Percentiles rank a stretch among this genome's conserved stretches.
Evolutionary conservation across 2,329 filamentous ascomycete species (phyloP).

Genomic region (Cryphonectria naterciae): DNA sequence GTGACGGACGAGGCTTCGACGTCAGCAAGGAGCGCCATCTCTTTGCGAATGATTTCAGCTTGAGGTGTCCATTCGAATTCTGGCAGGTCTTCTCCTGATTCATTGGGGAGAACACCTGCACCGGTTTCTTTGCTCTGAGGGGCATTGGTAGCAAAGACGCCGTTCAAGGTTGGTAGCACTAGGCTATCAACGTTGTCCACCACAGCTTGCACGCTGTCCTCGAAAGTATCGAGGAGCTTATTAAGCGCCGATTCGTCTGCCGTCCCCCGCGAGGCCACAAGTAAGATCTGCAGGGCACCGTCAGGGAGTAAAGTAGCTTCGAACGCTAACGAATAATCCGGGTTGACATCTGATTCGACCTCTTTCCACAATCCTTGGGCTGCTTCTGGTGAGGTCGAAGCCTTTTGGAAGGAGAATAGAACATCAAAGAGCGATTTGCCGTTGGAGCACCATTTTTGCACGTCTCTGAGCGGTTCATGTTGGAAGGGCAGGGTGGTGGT

Average conservation of each 20-base stretch:
- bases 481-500: slow-evolving; percentile 71
- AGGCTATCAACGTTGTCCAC: slow-evolving; percentile 20
- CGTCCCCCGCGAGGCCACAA: slow-evolving; percentile 59
- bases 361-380: slow-evolving; percentile 55
- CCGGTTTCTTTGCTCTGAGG: background rate
- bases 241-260: slow-evolving; percentile 39
- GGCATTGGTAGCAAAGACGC: background rate
- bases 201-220: slow-evolving; percentile 37
- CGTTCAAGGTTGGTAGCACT: background rate
- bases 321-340: slow-evolving; percentile 78
- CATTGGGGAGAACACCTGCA: background rate
- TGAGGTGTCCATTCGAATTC: slow-evolving; percentile 62
- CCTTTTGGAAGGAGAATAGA: slow-evolving; percentile 79
- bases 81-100: background rate
- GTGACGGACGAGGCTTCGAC: slow-evolving; percentile 55
- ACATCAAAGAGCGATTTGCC: slow-evolving; percentile 72
- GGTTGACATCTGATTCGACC: slow-evolving; percentile 49
- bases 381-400: slow-evolving; percentile 39
- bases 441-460: slow-evolving; percentile 76
- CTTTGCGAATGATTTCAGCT: slow-evolving; percentile 58
- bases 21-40: slow-evolving; percentile 66
- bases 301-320: slow-evolving; percentile 64
- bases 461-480: slow-evolving; percentile 75
- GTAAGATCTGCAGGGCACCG: slow-evolving; percentile 55
- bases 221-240: slow-evolving; percentile 46